Conservation (phyloP, 2,329 filamentous ascomycete species). For the Blumeria hordei region DNA sequence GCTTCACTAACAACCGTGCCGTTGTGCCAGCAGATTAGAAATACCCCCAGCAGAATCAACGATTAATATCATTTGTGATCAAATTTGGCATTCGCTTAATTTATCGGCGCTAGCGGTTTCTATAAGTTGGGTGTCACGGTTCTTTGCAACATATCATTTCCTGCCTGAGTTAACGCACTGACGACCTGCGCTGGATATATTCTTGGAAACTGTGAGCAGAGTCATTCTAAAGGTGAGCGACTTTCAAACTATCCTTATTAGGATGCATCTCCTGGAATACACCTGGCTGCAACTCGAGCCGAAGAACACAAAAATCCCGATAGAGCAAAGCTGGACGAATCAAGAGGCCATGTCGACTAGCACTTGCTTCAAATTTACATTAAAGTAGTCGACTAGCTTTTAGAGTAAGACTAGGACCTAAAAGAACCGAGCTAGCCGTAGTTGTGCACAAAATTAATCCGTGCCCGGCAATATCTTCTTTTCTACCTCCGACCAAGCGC, state of each 20-base stretch:
- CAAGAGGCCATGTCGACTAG: background rate
- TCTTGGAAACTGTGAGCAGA: background rate
- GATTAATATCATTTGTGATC: conserved; percentile 12
- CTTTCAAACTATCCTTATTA: background rate
- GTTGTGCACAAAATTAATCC: no score
- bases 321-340: background rate
- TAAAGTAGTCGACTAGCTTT: background rate
- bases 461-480: no score
- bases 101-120: conserved; percentile 13
- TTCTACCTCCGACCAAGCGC: no score
- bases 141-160: conserved; percentile 8
- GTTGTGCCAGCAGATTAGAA: conserved; percentile 10
- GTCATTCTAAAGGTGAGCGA: background rate
- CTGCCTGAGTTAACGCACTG: conserved; percentile 8
- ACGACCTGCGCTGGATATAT: conserved; percentile 4
- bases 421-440: no score
- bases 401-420: background rate
- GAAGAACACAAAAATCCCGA: background rate
- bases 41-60: conserved; percentile 12
- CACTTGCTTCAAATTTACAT: background rate
- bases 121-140: conserved; percentile 10
- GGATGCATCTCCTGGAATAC: background rate
- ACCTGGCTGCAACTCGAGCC: background rate
- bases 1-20: no score
- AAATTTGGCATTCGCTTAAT: conserved; percentile 9